Conservation (phyloP, 169 alveolate species). For the Cystoisospora suis region DNA sequence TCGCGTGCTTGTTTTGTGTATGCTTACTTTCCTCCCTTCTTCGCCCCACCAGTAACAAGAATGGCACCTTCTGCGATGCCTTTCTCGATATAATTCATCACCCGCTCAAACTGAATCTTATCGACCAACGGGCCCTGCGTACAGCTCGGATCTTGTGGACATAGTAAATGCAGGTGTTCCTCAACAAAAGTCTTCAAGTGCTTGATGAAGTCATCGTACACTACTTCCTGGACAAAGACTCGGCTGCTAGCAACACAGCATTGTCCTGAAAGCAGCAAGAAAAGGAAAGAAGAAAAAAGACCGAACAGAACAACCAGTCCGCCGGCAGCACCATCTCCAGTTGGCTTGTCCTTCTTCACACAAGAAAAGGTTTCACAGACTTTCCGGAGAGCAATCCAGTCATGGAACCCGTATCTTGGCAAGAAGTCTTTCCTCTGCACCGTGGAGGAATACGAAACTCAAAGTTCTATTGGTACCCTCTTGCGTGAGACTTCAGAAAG, state of each 20-base stretch:
- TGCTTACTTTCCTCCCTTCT: slow-evolving; percentile 21
- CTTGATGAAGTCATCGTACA: slow-evolving; percentile 81
- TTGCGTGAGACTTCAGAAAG: too few relatives aligned
- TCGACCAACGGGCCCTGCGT: slow-evolving; percentile 84
- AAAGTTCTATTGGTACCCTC: too few relatives aligned
- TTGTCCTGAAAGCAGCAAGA: slow-evolving; percentile 73
- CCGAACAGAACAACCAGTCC: background rate
- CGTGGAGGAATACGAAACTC: too few relatives aligned
- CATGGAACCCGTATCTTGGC: too few relatives aligned
- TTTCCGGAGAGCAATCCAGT: too few relatives aligned
- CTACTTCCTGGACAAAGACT: slow-evolving; percentile 79
- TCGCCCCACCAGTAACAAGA: slow-evolving; percentile 79
- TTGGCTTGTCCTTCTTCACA: background rate
- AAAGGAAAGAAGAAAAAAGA: background rate
- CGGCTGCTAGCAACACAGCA: slow-evolving; percentile 83
- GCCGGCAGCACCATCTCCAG: background rate
- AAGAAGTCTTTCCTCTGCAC: too few relatives aligned
- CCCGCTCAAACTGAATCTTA: slow-evolving; percentile 72
- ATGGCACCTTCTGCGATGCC: slow-evolving; percentile 85
- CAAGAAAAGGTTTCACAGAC: background rate
- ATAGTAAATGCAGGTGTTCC: slow-evolving; percentile 68
- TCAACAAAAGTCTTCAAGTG: slow-evolving; percentile 44
- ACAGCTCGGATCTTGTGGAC: slow-evolving; percentile 75
- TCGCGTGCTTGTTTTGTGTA: background rate
- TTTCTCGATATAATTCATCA: slow-evolving; percentile 73